Percentiles rank a stretch among this genome's conserved stretches.
These are phyloP conservation scores for Syncephalastrum racemosum DNA, from an alignment of 371 early-diverging fungal genomes.

Conservation along the genomic window DNA sequence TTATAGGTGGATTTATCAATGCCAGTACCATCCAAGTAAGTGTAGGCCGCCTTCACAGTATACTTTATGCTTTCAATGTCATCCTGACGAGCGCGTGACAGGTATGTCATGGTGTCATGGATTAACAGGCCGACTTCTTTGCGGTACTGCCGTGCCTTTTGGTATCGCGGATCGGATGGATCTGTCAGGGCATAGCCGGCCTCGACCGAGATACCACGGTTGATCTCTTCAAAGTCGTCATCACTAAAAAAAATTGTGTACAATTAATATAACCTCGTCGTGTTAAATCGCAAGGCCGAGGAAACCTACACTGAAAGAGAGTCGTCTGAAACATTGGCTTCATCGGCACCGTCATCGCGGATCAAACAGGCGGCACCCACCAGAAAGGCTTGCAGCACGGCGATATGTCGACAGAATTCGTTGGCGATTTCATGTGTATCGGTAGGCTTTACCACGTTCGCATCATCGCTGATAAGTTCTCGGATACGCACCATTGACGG, in stretches of 20 bases:
- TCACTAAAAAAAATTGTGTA: constrained; percentile 20
- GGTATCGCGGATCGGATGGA: constrained; percentile 44
- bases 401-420: constrained; percentile 61
- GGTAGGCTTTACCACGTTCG: constrained; percentile 7
- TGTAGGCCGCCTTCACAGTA: constrained; percentile 58
- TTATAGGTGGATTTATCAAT: constrained; percentile 56
- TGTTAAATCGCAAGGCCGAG: neutral
- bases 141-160: constrained; percentile 48
- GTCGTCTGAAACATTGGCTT: constrained; percentile 8
- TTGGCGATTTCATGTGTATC: constrained; percentile 43
- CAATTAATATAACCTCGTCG: neutral
- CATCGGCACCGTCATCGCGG: constrained; percentile 50
- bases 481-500: constrained; percentile 47
- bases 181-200: constrained; percentile 67
- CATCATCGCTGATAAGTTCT: constrained; percentile 38
- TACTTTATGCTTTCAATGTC: constrained; percentile 77
- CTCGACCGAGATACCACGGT: constrained; percentile 25
- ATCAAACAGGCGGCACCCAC: constrained; percentile 56
- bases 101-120: constrained; percentile 52
- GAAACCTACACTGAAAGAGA: neutral
- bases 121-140: constrained; percentile 52
- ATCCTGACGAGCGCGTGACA: constrained; percentile 62
- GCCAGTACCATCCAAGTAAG: constrained; percentile 68
- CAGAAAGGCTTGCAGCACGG: constrained; percentile 55
- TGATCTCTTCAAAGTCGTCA: constrained; percentile 37